Evolutionary conservation across 768 basidiomycete species (phyloP).

Genomic region (Kwoniella newhampshirensis): DNA sequence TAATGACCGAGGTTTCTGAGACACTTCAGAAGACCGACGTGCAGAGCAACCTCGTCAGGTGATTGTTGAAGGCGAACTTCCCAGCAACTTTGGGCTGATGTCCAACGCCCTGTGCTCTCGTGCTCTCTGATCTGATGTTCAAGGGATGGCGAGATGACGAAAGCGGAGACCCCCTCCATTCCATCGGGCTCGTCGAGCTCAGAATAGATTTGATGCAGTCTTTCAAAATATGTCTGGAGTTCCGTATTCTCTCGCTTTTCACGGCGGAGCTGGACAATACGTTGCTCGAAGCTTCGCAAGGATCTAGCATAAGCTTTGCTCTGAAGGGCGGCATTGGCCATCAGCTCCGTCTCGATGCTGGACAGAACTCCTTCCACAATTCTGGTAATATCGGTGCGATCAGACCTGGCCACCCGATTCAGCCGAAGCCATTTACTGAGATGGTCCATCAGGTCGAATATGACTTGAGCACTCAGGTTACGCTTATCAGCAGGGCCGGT

Average conservation of each 20-base stretch:
- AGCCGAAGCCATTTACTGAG: constrained; percentile 83
- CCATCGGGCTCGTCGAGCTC: constrained; percentile 96
- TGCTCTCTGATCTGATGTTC: constrained; percentile 97
- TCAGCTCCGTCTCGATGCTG: constrained; percentile 79
- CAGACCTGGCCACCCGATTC: constrained; percentile 62
- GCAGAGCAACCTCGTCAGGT: constrained; percentile 83
- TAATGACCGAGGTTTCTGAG: constrained; percentile 94
- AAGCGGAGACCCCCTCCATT: constrained; percentile 93
- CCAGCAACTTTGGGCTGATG: constrained; percentile 98
- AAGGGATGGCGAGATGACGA: constrained; percentile 81
- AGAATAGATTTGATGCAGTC: constrained; percentile 92
- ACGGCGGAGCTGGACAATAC: constrained; percentile 61
- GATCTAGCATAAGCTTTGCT: constrained; percentile 93
- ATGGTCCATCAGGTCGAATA: constrained; percentile 93
- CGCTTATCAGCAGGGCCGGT: constrained; percentile 75
- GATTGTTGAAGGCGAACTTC: constrained; percentile 87
- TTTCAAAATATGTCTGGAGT: constrained; percentile 75
- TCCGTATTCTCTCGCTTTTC: constrained; percentile 55
- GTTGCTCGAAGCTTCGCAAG: constrained; percentile 90
- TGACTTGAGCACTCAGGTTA: constrained; percentile 90
- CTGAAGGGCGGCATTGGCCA: constrained; percentile 89
- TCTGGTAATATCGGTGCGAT: constrained; percentile 51
- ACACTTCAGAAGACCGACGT: constrained; percentile 85
- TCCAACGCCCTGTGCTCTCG: constrained; percentile 95
- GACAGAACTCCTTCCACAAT: constrained; percentile 77